Conservation (phyloP, 2,329 filamentous ascomycete genomes). For the Aspergillus brasiliensis region DNA sequence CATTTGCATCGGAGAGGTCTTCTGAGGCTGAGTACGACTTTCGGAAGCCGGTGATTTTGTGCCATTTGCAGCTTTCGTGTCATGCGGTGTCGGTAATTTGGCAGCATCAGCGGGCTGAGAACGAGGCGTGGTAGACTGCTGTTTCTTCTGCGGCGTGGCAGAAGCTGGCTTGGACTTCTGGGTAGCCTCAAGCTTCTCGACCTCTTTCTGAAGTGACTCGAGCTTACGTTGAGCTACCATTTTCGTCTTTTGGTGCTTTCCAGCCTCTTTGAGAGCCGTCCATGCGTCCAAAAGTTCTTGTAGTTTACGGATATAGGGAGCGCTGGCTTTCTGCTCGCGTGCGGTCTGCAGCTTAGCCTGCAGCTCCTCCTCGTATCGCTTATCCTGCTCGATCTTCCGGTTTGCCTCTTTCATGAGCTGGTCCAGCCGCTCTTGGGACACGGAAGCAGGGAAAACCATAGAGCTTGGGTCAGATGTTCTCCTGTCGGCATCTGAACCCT, state of each 20-base stretch:
- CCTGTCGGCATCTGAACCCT: not conserved
- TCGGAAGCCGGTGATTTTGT: not conserved
- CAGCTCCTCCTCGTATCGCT: constrained; percentile 10
- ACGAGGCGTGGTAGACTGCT: not conserved
- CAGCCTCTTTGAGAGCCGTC: not conserved
- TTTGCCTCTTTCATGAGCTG: constrained; percentile 15
- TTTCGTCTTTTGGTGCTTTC: not conserved
- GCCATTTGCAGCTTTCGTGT: not conserved
- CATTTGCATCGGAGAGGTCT: not conserved
- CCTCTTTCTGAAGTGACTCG: constrained; percentile 4
- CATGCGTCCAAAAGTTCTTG: not conserved
- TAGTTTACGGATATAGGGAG: constrained; percentile 10
- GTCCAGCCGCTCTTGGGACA: constrained; percentile 14
- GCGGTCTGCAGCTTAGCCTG: constrained; percentile 15
- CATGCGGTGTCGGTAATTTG: not conserved
- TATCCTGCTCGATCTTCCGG: constrained; percentile 12
- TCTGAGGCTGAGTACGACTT: not conserved
- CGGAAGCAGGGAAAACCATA: constrained; percentile 19
- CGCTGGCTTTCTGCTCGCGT: constrained; percentile 5
- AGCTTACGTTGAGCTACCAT: not conserved
- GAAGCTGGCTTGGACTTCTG: not conserved
- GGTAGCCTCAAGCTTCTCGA: constrained; percentile 16
- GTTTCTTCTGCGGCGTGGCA: constrained; percentile 3
- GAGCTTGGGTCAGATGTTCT: constrained; percentile 7
- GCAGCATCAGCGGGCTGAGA: not conserved